A percentile compares a stretch with the other conserved stretches of the same genome.
These are phyloP conservation scores for Piedraia hortae DNA, from an alignment of 2,329 filamentous ascomycete species.

Conservation along the genomic window DNA sequence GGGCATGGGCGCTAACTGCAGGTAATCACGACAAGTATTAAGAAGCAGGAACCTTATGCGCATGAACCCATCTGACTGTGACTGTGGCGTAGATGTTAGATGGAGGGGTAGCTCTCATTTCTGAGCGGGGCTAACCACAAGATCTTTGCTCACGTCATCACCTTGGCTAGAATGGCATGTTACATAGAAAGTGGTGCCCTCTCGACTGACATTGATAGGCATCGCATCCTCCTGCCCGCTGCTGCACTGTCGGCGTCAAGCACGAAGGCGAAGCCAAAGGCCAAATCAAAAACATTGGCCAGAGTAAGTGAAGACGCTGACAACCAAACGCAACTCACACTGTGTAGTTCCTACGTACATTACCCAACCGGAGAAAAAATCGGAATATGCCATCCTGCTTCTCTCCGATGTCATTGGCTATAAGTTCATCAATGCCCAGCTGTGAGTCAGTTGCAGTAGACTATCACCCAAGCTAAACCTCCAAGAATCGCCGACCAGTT, in stretches of 20 bases:
- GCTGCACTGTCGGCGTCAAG: slow-evolving; percentile 15
- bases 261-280: slow-evolving; percentile 13
- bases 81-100: too few species aligned
- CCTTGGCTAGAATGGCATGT: too few species aligned
- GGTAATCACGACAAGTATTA: too few species aligned
- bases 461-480: background rate
- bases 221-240: slow-evolving; percentile 12
- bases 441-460: slow-evolving; percentile 9
- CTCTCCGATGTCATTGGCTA: slow-evolving; percentile 32
- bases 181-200: too few species aligned
- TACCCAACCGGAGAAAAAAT: slow-evolving; percentile 24
- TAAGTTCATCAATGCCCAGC: slow-evolving; percentile 22
- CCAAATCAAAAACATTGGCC: slow-evolving; percentile 11
- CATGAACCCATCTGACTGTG: too few species aligned
- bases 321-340: slow-evolving; percentile 1
- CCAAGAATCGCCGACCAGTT: slow-evolving; percentile 39
- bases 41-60: too few species aligned
- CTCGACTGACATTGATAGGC: too few species aligned
- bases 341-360: slow-evolving; percentile 28
- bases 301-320: slow-evolving; percentile 6
- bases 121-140: too few species aligned
- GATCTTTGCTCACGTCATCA: too few species aligned
- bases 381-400: slow-evolving; percentile 28
- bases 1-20: too few species aligned
- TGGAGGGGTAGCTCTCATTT: too few species aligned